phyloP scores from a whole-genome alignment of 805 yeast species.

The Tetrapisispora phaffii region DNA sequence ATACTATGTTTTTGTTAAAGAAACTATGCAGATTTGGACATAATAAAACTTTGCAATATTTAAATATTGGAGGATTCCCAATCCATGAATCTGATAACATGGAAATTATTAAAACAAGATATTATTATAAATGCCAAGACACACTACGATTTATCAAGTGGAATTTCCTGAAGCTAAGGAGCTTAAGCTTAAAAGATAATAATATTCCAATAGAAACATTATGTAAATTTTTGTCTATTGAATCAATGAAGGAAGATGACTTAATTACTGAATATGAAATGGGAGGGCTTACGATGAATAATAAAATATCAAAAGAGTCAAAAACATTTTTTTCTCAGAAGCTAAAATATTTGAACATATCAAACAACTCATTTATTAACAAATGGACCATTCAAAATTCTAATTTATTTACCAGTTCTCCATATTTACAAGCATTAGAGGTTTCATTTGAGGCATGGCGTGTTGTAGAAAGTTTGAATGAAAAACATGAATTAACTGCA shows the following conservation, averaged over 20 bases:
- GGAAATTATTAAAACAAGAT: conserved; percentile 15
- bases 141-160: conserved; percentile 32
- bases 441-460: conserved; percentile 43
- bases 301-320: background rate
- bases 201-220: conserved; percentile 28
- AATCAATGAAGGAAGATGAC: background rate
- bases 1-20: conserved; percentile 36
- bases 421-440: conserved; percentile 54
- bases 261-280: background rate
- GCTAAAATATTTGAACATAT: conserved; percentile 53
- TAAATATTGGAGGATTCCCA: conserved; percentile 61
- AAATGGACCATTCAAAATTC: conserved; percentile 50
- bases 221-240: conserved; percentile 28
- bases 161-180: conserved; percentile 32
- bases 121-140: conserved; percentile 25
- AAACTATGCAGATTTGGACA: conserved; percentile 32
- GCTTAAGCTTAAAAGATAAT: conserved; percentile 30
- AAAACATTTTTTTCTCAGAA: conserved; percentile 14
- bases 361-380: conserved; percentile 50
- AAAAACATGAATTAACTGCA: conserved; percentile 18
- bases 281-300: background rate
- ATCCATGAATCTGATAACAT: conserved; percentile 30
- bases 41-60: conserved; percentile 31
- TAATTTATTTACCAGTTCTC: conserved; percentile 36
- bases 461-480: conserved; percentile 24